These are phyloP conservation scores for Selaginella moellendorffii DNA, from an alignment of 75 land plant genomes.

Conservation along the genomic window DNA sequence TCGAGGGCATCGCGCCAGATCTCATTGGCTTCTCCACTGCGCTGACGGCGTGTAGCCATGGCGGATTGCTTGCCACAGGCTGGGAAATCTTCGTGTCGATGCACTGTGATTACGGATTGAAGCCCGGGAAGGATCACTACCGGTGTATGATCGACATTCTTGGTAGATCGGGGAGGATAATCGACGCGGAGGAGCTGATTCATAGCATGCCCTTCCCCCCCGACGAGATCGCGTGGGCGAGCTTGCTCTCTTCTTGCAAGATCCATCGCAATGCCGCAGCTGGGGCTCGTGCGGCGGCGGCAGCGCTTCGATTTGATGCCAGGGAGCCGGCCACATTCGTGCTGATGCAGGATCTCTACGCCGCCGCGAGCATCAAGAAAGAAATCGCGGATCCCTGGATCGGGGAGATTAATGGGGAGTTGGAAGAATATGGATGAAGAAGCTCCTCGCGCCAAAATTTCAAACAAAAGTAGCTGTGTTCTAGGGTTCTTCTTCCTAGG, in stretches of 20 bases:
- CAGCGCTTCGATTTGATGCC: background rate
- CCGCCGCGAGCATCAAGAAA: slow-evolving; percentile 11
- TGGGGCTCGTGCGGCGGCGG: background rate
- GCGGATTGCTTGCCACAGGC: slow-evolving; percentile 4
- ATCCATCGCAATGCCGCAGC: background rate
- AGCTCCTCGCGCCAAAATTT: slow-evolving; percentile 20
- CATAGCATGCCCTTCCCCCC: background rate
- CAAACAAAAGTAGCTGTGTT: slow-evolving; percentile 22
- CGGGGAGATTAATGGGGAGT: slow-evolving; percentile 23
- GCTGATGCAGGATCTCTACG: slow-evolving; percentile 7
- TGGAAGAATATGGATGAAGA: slow-evolving; percentile 30
- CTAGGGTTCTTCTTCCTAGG: background rate
- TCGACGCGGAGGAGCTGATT: slow-evolving; percentile 7
- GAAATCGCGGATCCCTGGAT: slow-evolving; percentile 18
- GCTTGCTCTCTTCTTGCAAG: background rate
- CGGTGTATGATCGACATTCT: slow-evolving; percentile 11
- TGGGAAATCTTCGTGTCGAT: slow-evolving; percentile 6
- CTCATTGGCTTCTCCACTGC: slow-evolving; percentile 2
- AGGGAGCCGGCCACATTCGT: background rate
- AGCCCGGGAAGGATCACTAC: slow-evolving; percentile 11
- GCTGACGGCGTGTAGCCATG: slow-evolving; percentile 13
- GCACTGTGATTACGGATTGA: background rate
- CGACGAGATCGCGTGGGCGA: background rate
- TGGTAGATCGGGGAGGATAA: slow-evolving; percentile 8
- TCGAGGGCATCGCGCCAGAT: slow-evolving; percentile 4